Base-by-base conservation (phyloP, 345 rosid genomes). In the Acer campestre region DNA sequence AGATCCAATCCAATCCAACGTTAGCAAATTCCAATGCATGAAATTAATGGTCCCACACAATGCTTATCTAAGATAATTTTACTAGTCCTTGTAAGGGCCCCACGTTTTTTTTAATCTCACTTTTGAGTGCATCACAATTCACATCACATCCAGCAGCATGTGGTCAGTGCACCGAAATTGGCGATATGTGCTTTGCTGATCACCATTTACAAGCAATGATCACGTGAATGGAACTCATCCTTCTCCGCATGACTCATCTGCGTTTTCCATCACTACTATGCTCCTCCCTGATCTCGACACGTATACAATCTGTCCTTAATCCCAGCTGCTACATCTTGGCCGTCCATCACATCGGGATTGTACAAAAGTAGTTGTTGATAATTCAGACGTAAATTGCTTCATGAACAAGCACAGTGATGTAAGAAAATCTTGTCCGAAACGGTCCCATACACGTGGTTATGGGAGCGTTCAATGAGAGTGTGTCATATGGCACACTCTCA, bases 111-210 rank as follows among this genome's bases (percentile, higher is more conserved):
- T n/a, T n/a, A n/a, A n/a, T 20, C 11, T 6, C 25, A 22, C 11
- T 7, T 62, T 7, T 62, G 61, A 17, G 61, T 10, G 59, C 59
- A 10, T 46, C 49, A 27, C 77, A 74, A 49, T n/a, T 44, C 48
- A 25, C 69, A 74, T 29, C 31, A 38, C 70, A 42, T 11, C 61
- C 1, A 44, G 69, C 2, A 44, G 77, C 68, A 23, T 46, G 68
- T 74, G 77, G 20, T 22, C 62, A 31, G 62, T 13, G 29, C 49
- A 49, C 59, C 61, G n/a, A 62, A 61, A 74, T 18, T 25, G 69
- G 25, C 61, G 69, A 71, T n/a, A 14, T 35, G 4, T 12, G 40
- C 14, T 9, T 10, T 23, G 14, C 29, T 29, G 40, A 27, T 65
- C 29, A 46, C 31, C 13, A 74, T 74, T 29, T 61, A 44, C 76